Percentiles rank a stretch among this genome's conserved stretches.
These are phyloP conservation scores for Pyrenochaeta sp. DNA, from an alignment of 2,329 filamentous ascomycete species.

Conservation along the genomic window DNA sequence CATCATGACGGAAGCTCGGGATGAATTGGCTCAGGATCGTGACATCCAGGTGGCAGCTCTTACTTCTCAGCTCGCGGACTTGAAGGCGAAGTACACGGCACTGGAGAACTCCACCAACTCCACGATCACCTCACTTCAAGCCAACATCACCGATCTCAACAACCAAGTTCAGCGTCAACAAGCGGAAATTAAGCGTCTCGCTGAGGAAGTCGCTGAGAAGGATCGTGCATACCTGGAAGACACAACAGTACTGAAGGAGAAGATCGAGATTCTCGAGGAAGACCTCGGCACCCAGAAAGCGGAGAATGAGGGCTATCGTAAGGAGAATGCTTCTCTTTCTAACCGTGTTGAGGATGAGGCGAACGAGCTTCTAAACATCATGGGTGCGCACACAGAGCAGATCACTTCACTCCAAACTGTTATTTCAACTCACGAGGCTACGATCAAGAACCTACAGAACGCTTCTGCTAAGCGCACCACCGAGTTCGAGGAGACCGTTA, in stretches of 20 bases:
- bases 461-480: slow-evolving; percentile 28
- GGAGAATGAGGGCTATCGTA: slow-evolving; percentile 37
- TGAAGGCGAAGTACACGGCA: slow-evolving; percentile 40
- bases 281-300: slow-evolving; percentile 27
- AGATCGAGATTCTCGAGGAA: slow-evolving; percentile 30
- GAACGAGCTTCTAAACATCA: slow-evolving; percentile 41
- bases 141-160: slow-evolving; percentile 53
- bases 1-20: slow-evolving; percentile 39
- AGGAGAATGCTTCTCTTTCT: slow-evolving; percentile 39
- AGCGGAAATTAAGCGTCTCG: slow-evolving; percentile 49
- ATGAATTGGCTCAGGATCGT: slow-evolving; percentile 42
- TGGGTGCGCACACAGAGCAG: slow-evolving; percentile 35
- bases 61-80: slow-evolving; percentile 43
- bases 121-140: slow-evolving; percentile 42
- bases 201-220: slow-evolving; percentile 34
- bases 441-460: slow-evolving; percentile 47
- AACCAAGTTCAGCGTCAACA: slow-evolving; percentile 51
- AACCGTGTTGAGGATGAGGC: slow-evolving; percentile 40
- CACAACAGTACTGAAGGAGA: slow-evolving; percentile 33
- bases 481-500: slow-evolving; percentile 37
- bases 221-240: slow-evolving; percentile 37
- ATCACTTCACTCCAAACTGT: slow-evolving; percentile 47
- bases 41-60: slow-evolving; percentile 47
- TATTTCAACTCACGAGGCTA: slow-evolving; percentile 49
- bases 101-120: slow-evolving; percentile 43